These are phyloP conservation scores for Ceratocystiopsis sp. DNA, from an alignment of 2,329 filamentous ascomycete species.

Conservation along the genomic window DNA sequence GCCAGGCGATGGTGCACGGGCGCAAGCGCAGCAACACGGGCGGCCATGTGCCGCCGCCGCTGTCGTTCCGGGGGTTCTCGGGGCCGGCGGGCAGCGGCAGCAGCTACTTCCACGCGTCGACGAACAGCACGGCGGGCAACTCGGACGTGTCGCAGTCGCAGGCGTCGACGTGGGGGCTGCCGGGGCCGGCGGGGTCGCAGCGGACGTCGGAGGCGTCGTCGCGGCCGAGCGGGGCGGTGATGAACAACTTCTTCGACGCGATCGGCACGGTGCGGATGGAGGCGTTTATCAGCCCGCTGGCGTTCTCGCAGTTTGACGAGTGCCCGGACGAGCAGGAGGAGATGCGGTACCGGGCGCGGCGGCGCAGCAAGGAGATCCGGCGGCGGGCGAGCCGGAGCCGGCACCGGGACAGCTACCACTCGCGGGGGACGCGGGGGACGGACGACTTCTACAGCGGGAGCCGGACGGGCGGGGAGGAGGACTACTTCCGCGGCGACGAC, in stretches of 20 bases:
- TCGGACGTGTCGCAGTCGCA: conserved; percentile 39
- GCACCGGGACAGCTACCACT: conserved; percentile 31
- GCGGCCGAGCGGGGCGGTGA: conserved; percentile 18
- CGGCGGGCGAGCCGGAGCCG: conserved; percentile 35
- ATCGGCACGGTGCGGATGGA: conserved; percentile 93
- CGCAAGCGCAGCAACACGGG: conserved; percentile 85
- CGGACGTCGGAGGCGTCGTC: conserved; percentile 41
- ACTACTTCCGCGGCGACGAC: conserved; percentile 37
- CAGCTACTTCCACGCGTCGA: conserved; percentile 26
- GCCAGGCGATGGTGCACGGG: conserved; percentile 38
- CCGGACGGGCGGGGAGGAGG: conserved; percentile 32
- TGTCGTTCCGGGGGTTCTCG: conserved; percentile 67
- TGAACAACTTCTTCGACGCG: conserved; percentile 60
- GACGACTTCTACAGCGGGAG: conserved; percentile 33
- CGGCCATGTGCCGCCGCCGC: conserved; percentile 50
- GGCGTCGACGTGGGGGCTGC: conserved; percentile 21
- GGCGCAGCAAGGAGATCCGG: conserved; percentile 38
- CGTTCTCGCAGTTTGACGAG: conserved; percentile 25
- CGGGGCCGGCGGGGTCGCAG: conserved; percentile 18
- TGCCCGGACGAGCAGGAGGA: conserved; percentile 33
- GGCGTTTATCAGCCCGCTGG: conserved; percentile 64
- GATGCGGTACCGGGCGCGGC: conserved; percentile 26
- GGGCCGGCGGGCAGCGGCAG: conserved; percentile 25
- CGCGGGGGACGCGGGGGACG: conserved; percentile 25
- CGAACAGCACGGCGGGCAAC: conserved; percentile 40